phyloP scores from a whole-genome alignment of 2,329 filamentous ascomycete genomes.

The Orbilia oligospora region DNA sequence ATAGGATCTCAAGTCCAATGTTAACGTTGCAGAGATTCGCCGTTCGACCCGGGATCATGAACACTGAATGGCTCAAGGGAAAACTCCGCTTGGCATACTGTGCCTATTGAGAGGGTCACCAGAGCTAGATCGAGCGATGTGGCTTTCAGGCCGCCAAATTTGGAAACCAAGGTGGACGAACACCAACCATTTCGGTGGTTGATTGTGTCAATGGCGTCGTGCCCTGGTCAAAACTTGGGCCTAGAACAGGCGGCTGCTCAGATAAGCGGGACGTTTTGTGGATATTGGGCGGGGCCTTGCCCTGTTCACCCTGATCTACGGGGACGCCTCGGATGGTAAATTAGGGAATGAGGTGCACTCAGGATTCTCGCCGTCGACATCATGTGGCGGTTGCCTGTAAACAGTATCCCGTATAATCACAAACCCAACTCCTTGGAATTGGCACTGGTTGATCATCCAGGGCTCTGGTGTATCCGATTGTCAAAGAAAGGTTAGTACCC shows the following conservation, averaged over 20 bases:
- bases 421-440: conserved; percentile 51
- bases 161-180: conserved; percentile 1
- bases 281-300: conserved; percentile 34
- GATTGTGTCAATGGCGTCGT: conserved; percentile 45
- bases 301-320: conserved; percentile 47
- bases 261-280: conserved; percentile 56
- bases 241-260: conserved; percentile 41
- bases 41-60: conserved; percentile 21
- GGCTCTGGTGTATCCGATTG: not conserved
- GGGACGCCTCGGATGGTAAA: conserved; percentile 42
- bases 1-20: not conserved
- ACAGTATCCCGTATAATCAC: not conserved
- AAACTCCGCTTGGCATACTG: conserved; percentile 21
- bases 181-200: conserved; percentile 2
- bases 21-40: conserved; percentile 15
- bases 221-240: conserved; percentile 19
- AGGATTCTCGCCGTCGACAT: conserved; percentile 9
- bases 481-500: not conserved
- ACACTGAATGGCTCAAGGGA: not conserved
- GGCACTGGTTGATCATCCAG: conserved; percentile 21
- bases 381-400: conserved; percentile 34
- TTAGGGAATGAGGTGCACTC: not conserved
- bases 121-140: conserved; percentile 30
- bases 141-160: conserved; percentile 41
- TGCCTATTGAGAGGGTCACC: conserved; percentile 5